Base-by-base conservation (phyloP, 192 early-diverging fungal species). In the Coemansia javaensis region DNA sequence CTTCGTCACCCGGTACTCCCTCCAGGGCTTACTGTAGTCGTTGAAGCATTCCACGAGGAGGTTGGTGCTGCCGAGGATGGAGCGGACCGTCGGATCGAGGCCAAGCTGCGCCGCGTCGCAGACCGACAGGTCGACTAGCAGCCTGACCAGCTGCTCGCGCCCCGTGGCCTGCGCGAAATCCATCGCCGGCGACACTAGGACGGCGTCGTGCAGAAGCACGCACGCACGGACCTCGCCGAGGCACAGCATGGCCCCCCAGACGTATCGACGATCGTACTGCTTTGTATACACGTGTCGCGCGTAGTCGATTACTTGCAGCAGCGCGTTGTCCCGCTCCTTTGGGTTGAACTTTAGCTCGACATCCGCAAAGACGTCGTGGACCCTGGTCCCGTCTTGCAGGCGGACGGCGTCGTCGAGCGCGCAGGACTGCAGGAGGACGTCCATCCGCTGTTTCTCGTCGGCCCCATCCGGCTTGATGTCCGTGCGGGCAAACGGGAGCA, bases 241-340 rank as follows among this genome's bases (percentile, higher is more conserved):
- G 10, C 57, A 59, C 20, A 44, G 11, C 2, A 27, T 34, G 13
- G 52, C 30, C 0, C 49, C 57, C 57, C 57, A 59, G 4, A 44
- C 23, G 12, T 39, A 59, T 15, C 57, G 57, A 5, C 57, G 40
- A 12, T 52, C 15, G 11, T 18, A 32, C 43, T 59, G 57, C 15
- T 22, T 10, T 2, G 11, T 2, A 22, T 45, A 45, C 7, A 59
- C 21, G 18, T 32, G 20, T 18, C 34, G 6, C 2, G 35, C 39
- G 48, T 51, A 45, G 6, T 32, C 42, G 5, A 33, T 18, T 12
- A 39, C 20, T 36, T 45, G 47, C n/a, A 7, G 13, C 0, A 31
- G 12, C 1, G 46, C 55, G 8, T 42, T 17, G 1, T 40, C 14
- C 13, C 1, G 1, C 4, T 42, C 38, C n/a, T 10, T 3, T 1